A percentile compares a stretch with the other conserved stretches of the same genome.
Evolutionary conservation across 2,329 filamentous ascomycete species (phyloP).

Genomic region (Penicillium digitatum): DNA sequence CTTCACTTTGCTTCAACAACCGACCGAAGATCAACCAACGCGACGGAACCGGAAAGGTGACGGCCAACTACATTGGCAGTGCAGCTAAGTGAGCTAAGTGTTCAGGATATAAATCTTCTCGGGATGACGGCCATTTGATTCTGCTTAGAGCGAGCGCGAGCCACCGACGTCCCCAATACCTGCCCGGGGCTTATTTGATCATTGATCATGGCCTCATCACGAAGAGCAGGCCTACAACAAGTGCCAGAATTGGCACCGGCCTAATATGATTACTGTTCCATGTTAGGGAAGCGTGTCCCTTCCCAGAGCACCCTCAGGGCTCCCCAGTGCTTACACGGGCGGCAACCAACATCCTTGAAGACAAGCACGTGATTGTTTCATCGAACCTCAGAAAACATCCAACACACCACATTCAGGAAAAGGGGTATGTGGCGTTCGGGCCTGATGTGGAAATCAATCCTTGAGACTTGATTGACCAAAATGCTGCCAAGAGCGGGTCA

Average conservation of each 20-base stretch:
- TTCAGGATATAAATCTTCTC: not conserved
- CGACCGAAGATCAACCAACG: not conserved
- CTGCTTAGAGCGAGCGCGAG: not conserved
- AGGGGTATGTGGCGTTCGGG: not conserved
- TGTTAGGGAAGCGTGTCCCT: not conserved
- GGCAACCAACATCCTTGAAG: not conserved
- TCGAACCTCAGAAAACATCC: not conserved
- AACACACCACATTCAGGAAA: not conserved
- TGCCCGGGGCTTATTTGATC: not conserved
- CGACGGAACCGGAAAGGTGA: not conserved
- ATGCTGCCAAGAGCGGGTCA: constrained; percentile 4
- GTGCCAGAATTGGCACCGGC: not conserved
- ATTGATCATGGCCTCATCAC: not conserved
- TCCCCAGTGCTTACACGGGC: not conserved
- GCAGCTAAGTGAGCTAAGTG: not conserved
- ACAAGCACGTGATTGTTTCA: not conserved
- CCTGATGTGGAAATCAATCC: not conserved
- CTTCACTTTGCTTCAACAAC: not conserved
- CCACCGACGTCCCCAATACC: not conserved
- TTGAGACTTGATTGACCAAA: not conserved
- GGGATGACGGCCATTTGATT: not conserved
- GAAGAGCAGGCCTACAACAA: not conserved
- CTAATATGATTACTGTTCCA: not conserved
- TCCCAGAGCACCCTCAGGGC: not conserved
- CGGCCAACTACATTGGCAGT: not conserved